These are phyloP conservation scores for Byssochlamys sp. DNA, from an alignment of 2,329 filamentous ascomycete species.

Conservation along the genomic window DNA sequence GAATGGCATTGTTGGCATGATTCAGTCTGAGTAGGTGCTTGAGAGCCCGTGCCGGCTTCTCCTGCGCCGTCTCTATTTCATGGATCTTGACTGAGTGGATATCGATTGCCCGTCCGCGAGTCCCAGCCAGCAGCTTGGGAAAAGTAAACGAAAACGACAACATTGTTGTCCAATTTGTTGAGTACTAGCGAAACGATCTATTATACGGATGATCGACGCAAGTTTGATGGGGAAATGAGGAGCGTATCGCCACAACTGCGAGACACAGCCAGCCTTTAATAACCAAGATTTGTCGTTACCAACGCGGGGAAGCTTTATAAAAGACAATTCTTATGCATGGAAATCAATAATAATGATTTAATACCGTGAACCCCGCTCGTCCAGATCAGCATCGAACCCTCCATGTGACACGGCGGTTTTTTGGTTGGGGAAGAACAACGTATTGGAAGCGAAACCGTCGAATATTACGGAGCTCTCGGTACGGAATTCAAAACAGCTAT, in stretches of 20 bases:
- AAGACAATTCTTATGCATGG: not conserved
- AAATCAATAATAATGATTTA: not conserved
- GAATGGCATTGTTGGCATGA: slow-evolving; percentile 76
- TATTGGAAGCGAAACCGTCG: not conserved
- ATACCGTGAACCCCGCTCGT: not conserved
- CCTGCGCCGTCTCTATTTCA: slow-evolving; percentile 67
- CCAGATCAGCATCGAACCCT: not conserved
- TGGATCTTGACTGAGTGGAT: slow-evolving; percentile 63
- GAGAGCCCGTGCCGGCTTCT: slow-evolving; percentile 70
- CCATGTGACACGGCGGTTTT: not conserved
- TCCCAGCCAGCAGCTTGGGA: not conserved
- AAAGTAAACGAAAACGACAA: not conserved
- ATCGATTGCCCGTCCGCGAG: slow-evolving; percentile 21
- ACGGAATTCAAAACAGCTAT: not conserved
- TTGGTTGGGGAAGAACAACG: not conserved
- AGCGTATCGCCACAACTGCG: not conserved
- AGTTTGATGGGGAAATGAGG: not conserved
- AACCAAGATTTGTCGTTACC: not conserved
- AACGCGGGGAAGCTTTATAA: not conserved
- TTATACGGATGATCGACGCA: not conserved
- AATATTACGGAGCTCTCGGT: not conserved
- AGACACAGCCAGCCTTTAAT: not conserved
- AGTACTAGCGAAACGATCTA: not conserved
- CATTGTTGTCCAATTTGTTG: slow-evolving; percentile 2
- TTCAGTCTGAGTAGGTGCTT: slow-evolving; percentile 88